Evolutionary conservation across 768 basidiomycete genomes (phyloP).

Genomic region (Imleria badia): DNA sequence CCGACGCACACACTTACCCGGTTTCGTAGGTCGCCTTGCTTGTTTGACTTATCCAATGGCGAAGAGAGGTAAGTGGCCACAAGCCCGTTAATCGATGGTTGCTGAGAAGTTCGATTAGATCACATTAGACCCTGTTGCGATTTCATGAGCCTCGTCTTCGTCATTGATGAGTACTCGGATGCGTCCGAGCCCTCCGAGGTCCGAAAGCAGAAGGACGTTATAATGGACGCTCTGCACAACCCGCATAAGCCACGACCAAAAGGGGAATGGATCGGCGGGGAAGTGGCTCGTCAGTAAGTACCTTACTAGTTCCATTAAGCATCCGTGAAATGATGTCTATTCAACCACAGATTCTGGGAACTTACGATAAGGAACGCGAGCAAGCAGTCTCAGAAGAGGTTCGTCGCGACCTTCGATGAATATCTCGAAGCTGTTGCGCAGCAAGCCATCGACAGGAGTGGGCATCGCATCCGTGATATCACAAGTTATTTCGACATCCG

Average conservation of each 20-base stretch:
- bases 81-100: not conserved
- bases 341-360: constrained; percentile 20
- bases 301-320: too few relatives aligned
- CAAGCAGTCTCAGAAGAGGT: too few relatives aligned
- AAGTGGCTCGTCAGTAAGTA: too few relatives aligned
- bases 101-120: not conserved
- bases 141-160: constrained; percentile 50
- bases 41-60: too few relatives aligned
- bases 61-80: too few relatives aligned
- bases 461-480: constrained; percentile 33
- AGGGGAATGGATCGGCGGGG: too few relatives aligned
- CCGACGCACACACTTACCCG: too few relatives aligned
- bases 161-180: too few relatives aligned
- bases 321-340: not conserved
- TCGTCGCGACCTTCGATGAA: not conserved
- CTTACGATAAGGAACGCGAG: constrained; percentile 2
- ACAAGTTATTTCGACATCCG: constrained; percentile 43
- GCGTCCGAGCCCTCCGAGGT: constrained; percentile 32
- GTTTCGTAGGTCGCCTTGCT: too few relatives aligned
- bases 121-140: constrained; percentile 42
- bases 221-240: constrained; percentile 25
- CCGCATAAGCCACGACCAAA: too few relatives aligned
- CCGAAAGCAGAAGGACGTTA: constrained; percentile 21
- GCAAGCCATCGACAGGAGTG: constrained; percentile 4
- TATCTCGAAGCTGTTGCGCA: constrained; percentile 4